Conservation (phyloP, 164 flowering plant genomes). For the Cinnamomum micranthum region DNA sequence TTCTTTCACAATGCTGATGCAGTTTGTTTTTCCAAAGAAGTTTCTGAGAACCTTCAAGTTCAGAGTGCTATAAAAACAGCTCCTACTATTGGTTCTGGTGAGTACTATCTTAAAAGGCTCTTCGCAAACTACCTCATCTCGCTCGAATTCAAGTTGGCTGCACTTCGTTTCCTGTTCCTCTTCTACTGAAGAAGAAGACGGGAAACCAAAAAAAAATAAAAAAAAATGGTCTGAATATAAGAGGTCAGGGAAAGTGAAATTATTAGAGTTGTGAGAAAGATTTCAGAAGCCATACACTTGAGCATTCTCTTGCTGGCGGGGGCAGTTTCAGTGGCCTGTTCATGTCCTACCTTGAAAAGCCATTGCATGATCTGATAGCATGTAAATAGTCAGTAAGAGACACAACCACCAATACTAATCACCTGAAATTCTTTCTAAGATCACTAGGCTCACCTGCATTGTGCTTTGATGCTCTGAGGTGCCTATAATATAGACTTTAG, state of each 20-base stretch:
- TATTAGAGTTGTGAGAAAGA: not conserved
- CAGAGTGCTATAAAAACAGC: slow-evolving; percentile 36
- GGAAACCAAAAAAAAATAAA: not conserved
- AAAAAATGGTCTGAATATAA: not conserved
- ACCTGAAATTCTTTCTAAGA: slow-evolving; percentile 14
- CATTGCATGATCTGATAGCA: slow-evolving; percentile 19
- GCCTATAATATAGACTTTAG: not conserved
- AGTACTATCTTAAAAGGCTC: slow-evolving; percentile 19
- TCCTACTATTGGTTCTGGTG: slow-evolving; percentile 32
- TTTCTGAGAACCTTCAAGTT: slow-evolving; percentile 33
- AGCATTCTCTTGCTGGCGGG: slow-evolving; percentile 15
- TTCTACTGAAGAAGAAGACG: slow-evolving; percentile 10
- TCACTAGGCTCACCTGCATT: slow-evolving; percentile 3
- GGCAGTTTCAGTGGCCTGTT: slow-evolving; percentile 10
- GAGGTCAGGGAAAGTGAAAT: not conserved
- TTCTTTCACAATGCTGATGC: slow-evolving; percentile 16
- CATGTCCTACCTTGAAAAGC: slow-evolving; percentile 25
- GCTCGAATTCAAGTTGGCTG: slow-evolving; percentile 9
- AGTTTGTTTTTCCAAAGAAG: slow-evolving; percentile 11
- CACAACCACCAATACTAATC: slow-evolving; percentile 20
- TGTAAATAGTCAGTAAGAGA: not conserved
- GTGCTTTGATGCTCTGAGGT: not conserved
- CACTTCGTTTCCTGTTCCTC: slow-evolving; percentile 15
- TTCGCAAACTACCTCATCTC: slow-evolving; percentile 10
- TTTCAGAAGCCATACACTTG: slow-evolving; percentile 15